Conservation (phyloP, 371 early-diverging fungal species). For the Apophysomyces variabilis region DNA sequence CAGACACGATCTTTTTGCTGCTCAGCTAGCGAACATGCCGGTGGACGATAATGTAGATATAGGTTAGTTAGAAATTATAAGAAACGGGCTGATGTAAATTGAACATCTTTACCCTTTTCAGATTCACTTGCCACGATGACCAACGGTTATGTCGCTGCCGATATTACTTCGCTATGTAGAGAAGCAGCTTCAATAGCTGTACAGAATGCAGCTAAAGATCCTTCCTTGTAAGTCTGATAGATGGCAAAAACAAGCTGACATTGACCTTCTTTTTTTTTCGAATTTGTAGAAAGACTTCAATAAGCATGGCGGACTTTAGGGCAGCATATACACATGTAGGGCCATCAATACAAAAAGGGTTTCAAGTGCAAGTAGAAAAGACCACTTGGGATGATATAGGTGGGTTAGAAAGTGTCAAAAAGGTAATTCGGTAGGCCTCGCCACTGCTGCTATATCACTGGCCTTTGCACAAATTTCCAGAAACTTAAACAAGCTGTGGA, state of each 20-base stretch:
- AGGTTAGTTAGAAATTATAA: conserved; percentile 17
- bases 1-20: conserved; percentile 66
- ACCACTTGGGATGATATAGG: conserved; percentile 92
- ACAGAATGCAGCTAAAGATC: conserved; percentile 40
- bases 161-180: conserved; percentile 88
- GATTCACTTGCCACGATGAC: conserved; percentile 78
- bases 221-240: not conserved
- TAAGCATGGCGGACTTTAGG: conserved; percentile 62
- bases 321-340: conserved; percentile 66
- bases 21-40: conserved; percentile 62
- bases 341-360: conserved; percentile 71
- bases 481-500: conserved; percentile 92
- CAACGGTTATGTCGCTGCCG: conserved; percentile 98
- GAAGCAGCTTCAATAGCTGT: conserved; percentile 83
- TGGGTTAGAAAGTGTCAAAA: conserved; percentile 92
- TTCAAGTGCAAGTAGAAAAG: conserved; percentile 62
- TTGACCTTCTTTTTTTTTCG: not conserved
- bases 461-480: conserved; percentile 15
- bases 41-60: conserved; percentile 55
- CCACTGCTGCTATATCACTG: not conserved
- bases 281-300: conserved; percentile 24
- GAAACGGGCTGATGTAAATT: too few relatives aligned
- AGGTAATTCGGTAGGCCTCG: conserved; percentile 32
- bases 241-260: not conserved
- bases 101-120: conserved; percentile 13